Base-by-base conservation (phyloP, 208 protist species). In the Strigomonas culicis region DNA sequence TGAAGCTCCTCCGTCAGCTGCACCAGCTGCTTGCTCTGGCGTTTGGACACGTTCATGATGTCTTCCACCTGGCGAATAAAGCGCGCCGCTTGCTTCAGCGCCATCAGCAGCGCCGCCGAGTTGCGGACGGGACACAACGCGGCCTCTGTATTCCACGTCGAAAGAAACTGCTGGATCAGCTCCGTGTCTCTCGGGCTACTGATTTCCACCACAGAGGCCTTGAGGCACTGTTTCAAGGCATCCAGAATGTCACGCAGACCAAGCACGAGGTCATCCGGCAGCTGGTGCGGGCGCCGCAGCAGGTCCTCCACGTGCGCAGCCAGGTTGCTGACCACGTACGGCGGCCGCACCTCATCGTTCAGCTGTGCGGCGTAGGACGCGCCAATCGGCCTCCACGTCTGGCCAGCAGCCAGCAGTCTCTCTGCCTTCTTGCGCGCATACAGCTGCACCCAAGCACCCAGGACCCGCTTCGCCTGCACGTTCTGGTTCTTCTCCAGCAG, bases 81-180 rank as follows among this genome's bases (percentile, higher is more conserved):
- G 21, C 76, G 67, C 0, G 79, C 74, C 2, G 80, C 75, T 46
- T 84, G 74, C 31, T 72, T 65, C 32, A 93, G 59, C 15, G 77
- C 78, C 11, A 34, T 57, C 1, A 75, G 61, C 28, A 86, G 56
- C 19, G 70, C 66, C 3, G 63, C 53, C 1, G 66, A 74, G 59
- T 86, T 84, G 22, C 52, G 66, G 39, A 93, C 83, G 19, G 83
- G 79, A 43, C 75, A 79, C 41, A 90, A 28, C 27, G 74, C 47
- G 2, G 60, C 52, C n/a, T 69, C 34, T 22, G 8, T 24, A 1
- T 52, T 28, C 80, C 76, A 87, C 56, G 64, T 65, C 0, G 28
- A 8, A 0, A 81, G 44, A 22, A 87, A 69, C 3, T 25, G 6
- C 7, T 60, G 31, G 6, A 68, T 68, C 56, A 79, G 58, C 28